Evolutionary conservation across 1,139 yeast genomes (phyloP).

Genomic region (Blastobotrys persicus): DNA sequence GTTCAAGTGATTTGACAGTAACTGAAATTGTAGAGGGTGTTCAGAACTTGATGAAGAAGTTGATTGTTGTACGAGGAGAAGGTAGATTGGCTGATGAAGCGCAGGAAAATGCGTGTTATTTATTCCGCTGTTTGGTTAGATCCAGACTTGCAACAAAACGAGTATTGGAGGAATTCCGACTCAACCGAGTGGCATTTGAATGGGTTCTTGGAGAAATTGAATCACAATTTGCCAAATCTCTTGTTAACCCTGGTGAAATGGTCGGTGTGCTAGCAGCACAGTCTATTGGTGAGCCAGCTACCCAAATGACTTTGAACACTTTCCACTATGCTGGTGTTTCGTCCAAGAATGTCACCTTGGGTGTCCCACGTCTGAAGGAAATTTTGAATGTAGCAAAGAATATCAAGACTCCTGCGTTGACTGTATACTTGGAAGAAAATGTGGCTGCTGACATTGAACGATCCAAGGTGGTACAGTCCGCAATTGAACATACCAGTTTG

Average conservation of each 20-base stretch:
- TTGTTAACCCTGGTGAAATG: constrained; percentile 99
- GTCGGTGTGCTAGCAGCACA: constrained; percentile 99
- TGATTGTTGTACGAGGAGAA: constrained; percentile 81
- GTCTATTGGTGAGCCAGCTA: constrained; percentile 99
- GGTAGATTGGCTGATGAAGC: constrained; percentile 76
- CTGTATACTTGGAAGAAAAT: constrained; percentile 80
- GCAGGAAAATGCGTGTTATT: constrained; percentile 84
- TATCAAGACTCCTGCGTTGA: constrained; percentile 96
- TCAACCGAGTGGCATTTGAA: constrained; percentile 82
- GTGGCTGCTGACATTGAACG: constrained; percentile 84
- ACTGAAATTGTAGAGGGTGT: constrained; percentile 77
- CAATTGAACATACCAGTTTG: constrained; percentile 93
- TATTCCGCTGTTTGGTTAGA: constrained; percentile 88
- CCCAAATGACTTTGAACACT: constrained; percentile 98
- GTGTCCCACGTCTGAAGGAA: constrained; percentile 99
- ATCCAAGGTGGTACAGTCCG: constrained; percentile 94
- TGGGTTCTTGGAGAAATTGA: constrained; percentile 96
- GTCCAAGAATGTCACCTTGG: constrained; percentile 96
- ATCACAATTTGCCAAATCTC: constrained; percentile 85
- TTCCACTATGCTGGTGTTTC: constrained; percentile 99
- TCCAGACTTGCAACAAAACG: constrained; percentile 90
- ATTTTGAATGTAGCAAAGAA: constrained; percentile 97
- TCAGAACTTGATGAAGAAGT: constrained; percentile 60
- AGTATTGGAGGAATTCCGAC: constrained; percentile 83
- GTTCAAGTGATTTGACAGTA: constrained; percentile 85